Evolutionary conservation across 495 filamentous ascomycete genomes (phyloP), one percentile per base, ranked within the genome.

Genomic region (Friedmanniomyces simplex): DNA sequence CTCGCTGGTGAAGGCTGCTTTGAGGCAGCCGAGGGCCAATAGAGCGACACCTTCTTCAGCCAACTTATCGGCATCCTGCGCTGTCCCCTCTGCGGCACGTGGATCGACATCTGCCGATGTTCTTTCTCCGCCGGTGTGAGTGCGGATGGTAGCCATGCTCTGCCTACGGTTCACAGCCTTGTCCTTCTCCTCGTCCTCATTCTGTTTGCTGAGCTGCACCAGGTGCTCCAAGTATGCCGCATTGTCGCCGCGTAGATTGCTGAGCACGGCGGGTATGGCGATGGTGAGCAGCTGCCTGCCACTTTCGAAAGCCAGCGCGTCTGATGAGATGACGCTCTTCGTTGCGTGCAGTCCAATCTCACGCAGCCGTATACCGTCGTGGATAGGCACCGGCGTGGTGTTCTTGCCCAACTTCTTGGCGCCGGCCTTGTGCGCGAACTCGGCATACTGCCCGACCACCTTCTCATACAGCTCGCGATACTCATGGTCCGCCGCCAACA

Each of bases 41-140:
- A 93, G 73, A 30, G 87, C 83, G n/a, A 88, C 87, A 63, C 89
- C 83, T 73, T 94, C 82, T 69, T 95, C 90, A 0, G 87, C 89
- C 55, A 89, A 70, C 66, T 82, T 84, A 71, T 96, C 91, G 36
- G 85, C 87, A 68, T 95, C 89, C 28, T 82, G 87, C 12, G 86
- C 82, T 7, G 85, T 85, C 46, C 81, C 85, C 10, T 84, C 81
- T 21, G 90, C 82, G 34, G 83, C 77, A 50, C 82, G 77, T 2
- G 87, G 82, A 65, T 89, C 86, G 14, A 76, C 69, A 28, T 73
- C 71, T 18, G 86, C 83, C 32, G 80, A 79, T 13, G 73, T 1
- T 76, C 80, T 42, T 89, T 87, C 26, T 77, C 52, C 16, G 25
- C 32, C 50, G 1, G 61, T 50, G 22, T 36, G 75, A 1, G 86